Evolutionary conservation across 164 flowering plant species (phyloP), one percentile per base, ranked within the genome.

Genomic region (Aristolochia fimbriata): DNA sequence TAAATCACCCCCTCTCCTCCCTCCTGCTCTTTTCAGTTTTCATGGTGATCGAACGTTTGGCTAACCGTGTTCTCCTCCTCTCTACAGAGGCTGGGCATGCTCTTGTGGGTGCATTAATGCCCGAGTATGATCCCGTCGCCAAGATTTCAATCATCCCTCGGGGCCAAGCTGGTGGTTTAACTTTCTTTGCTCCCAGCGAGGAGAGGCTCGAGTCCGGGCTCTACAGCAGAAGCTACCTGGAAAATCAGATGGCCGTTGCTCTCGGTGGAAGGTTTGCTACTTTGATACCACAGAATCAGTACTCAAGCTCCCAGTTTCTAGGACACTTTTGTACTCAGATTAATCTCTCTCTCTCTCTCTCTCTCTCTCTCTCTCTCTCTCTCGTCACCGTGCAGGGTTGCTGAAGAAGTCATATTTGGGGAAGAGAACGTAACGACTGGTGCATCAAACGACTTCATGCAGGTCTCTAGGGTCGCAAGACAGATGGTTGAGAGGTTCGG

Each of bases 181-280:
- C 98, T 54, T 89, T 89, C 64, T 87, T 93, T 60, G 96, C 96
- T 58, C 98, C 98, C 27, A 87, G 96, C 57, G 98, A 93, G 67
- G 98, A 93, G 75, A 80, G 97, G 62, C 91, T 89, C 0, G 98
- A 93, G 75, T 89, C 97, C 55, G 98, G 98, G 30, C 68, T 93
- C 27, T 93, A 93, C 80, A 93, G 98, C 66, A 78, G 91, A 75
- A 87, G 96, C 84, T 89, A 93, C 77, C 76, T 93, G 31, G 98
- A 93, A 70, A 93, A 93, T 73, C 98, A 93, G 71, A 93, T 93
- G 97, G 94, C 97, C n/a, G 98, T 89, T 70, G 97, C 97, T 50
- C 84, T 93, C 14, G 98, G 98, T 62, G 98, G 98, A 79, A 89
- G 98, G 97, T 89, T 55, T 55, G 59, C 27, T 11, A 4, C 59